These are phyloP conservation scores for Clarireedia homoeocarpa DNA, from an alignment of 2,329 filamentous ascomycete species.

Conservation along the genomic window DNA sequence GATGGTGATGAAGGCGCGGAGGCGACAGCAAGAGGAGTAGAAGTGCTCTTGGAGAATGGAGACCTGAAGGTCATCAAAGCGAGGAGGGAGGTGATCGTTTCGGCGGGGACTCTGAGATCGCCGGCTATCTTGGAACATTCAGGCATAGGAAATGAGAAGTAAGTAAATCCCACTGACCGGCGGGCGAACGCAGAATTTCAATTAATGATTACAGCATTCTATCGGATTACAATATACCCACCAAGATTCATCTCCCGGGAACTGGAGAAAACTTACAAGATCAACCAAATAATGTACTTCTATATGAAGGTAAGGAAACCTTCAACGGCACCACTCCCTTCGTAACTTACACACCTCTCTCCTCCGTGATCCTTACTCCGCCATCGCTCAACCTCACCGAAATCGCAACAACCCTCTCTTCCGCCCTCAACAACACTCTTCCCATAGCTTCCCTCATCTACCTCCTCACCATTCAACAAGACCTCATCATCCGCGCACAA, in stretches of 20 bases:
- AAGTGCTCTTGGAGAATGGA: constrained; percentile 13
- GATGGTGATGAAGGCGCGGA: background rate
- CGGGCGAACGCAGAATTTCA: background rate
- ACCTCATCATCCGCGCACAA: constrained; percentile 36
- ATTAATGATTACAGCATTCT: constrained; percentile 8
- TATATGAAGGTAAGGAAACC: constrained; percentile 19
- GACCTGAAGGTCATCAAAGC: constrained; percentile 18
- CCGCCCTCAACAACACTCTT: constrained; percentile 22
- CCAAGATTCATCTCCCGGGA: constrained; percentile 14
- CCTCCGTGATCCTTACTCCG: constrained; percentile 15
- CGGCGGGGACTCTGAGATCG: constrained; percentile 23
- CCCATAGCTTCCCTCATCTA: constrained; percentile 31
- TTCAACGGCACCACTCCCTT: constrained; percentile 13
- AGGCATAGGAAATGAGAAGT: constrained; percentile 26
- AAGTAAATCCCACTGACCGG: background rate
- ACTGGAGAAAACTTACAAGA: constrained; percentile 25
- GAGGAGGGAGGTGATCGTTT: constrained; percentile 27
- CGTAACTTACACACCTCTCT: constrained; percentile 10
- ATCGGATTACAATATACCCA: constrained; percentile 8
- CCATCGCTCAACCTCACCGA: background rate
- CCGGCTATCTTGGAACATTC: constrained; percentile 32
- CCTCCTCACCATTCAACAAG: constrained; percentile 38
- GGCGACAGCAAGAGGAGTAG: constrained; percentile 33
- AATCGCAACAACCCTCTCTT: constrained; percentile 9
- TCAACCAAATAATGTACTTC: constrained; percentile 16